Base-by-base conservation (phyloP, 2,329 filamentous ascomycete genomes). In the Elsinoe ampelina region DNA sequence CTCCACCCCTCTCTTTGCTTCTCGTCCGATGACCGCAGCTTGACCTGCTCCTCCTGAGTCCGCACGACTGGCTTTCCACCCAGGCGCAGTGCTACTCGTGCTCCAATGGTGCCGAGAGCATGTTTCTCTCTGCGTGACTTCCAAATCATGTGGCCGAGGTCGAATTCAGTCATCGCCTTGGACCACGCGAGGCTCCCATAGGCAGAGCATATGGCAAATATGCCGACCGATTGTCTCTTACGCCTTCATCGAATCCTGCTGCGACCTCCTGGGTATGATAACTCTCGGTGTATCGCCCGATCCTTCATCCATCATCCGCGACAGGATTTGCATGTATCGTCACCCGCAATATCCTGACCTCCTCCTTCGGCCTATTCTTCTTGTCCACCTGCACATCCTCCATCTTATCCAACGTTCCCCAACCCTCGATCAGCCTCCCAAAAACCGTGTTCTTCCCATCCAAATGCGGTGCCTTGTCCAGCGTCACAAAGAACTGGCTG, bases 361-460 rank as follows among this genome's bases (percentile, higher is more conserved):
- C 75, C 66, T 85, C 79, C 71, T 83, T 83, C 0, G 87, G 87
- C 51, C 87, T 75, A 64, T 79, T 84, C 77, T 92, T 93, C 74
- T 84, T 86, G 70, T 93, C 89, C 48, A 91, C 81, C 61, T 83
- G 80, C 17, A 88, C 70, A 19, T 73, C 78, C 74, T 93, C 88
- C 65, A 93, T 78, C 68, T 81, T 83, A 57, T 83, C 81, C 63
- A 93, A 71, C 4, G 85, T 87, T 61, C 75, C 77, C 67, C 77
- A 76, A 38, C 75, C 75, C 59, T 76, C 74, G 39, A 85, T 67
- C 34, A 92, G 76, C 68, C 85, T 84, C 10, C 87, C 88, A 71
- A 95, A 92, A 1, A 92, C 84, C 0, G 88, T 91, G 67, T 93
- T 93, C 68, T 89, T 80, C 3, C 87, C 88, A 68, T 93, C 89